These are phyloP conservation scores for Sarcocystis neurona DNA, from an alignment of 169 alveolate genomes.

Conservation along the genomic window DNA sequence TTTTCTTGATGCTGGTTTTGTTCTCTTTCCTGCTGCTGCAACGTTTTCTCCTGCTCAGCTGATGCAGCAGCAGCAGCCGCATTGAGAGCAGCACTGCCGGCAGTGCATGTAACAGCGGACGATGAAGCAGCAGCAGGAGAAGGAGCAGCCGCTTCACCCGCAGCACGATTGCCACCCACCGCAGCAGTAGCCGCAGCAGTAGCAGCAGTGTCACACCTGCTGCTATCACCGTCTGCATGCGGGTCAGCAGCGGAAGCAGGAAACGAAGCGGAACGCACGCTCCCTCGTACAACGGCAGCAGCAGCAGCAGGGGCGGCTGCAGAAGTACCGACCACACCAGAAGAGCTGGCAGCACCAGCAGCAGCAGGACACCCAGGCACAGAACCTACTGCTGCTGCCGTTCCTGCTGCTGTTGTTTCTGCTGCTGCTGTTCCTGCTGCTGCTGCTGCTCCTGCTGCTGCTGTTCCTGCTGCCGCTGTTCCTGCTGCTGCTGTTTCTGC, in stretches of 20 bases:
- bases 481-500: no score
- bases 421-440: no score
- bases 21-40: no score
- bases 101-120: not conserved
- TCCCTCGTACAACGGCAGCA: not conserved
- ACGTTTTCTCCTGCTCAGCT: no score
- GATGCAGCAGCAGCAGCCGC: no score
- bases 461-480: no score
- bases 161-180: not conserved
- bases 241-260: not conserved
- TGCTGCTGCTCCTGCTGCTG: no score
- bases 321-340: not conserved
- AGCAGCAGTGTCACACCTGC: not conserved
- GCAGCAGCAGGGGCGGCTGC: not conserved
- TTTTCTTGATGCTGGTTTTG: not conserved
- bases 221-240: not conserved
- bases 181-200: not conserved
- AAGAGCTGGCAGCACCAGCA: not conserved
- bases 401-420: no score
- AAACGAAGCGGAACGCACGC: not conserved
- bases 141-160: not conserved
- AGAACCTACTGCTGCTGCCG: no score
- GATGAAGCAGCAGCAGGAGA: not conserved
- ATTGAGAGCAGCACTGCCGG: no score
- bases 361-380: not conserved